These are phyloP conservation scores for Gremmenia infestans DNA, from an alignment of 2,329 filamentous ascomycete species.

Conservation along the genomic window DNA sequence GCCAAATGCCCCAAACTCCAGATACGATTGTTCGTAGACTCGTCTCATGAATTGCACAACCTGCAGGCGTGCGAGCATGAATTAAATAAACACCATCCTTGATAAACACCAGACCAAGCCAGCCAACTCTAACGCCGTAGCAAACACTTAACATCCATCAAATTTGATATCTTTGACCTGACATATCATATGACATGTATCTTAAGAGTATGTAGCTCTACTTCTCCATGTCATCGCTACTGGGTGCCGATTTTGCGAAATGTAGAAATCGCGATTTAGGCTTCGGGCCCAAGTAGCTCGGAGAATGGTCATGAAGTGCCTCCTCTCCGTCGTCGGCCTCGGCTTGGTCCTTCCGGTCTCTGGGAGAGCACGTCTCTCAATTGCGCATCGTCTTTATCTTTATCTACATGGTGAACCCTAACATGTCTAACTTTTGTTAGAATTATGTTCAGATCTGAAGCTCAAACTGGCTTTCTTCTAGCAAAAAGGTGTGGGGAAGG, in stretches of 20 bases:
- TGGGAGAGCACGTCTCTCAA: slow-evolving; percentile 82
- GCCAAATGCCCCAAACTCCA: slow-evolving; percentile 11
- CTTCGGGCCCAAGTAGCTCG: slow-evolving; percentile 1
- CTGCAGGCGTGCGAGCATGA: too few relatives aligned
- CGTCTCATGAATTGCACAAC: background rate
- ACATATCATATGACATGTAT: background rate
- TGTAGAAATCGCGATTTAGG: background rate
- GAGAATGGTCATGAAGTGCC: slow-evolving; percentile 18
- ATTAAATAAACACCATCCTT: background rate
- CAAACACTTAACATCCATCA: background rate
- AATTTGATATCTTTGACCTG: background rate
- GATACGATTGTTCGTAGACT: slow-evolving; percentile 10
- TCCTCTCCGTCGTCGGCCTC: slow-evolving; percentile 43
- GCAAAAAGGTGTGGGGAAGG: slow-evolving; percentile 32
- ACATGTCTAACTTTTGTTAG: slow-evolving; percentile 63
- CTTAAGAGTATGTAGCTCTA: background rate
- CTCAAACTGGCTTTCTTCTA: background rate
- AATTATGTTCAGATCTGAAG: background rate
- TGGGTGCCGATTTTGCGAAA: background rate
- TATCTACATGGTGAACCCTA: slow-evolving; percentile 84
- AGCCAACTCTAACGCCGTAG: background rate
- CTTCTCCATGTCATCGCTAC: background rate
- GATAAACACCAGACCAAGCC: background rate
- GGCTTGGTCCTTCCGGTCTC: slow-evolving; percentile 75
- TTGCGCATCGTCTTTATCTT: slow-evolving; percentile 77